phyloP scores from a whole-genome alignment of 805 yeast species.

The Candida andamanensis region DNA sequence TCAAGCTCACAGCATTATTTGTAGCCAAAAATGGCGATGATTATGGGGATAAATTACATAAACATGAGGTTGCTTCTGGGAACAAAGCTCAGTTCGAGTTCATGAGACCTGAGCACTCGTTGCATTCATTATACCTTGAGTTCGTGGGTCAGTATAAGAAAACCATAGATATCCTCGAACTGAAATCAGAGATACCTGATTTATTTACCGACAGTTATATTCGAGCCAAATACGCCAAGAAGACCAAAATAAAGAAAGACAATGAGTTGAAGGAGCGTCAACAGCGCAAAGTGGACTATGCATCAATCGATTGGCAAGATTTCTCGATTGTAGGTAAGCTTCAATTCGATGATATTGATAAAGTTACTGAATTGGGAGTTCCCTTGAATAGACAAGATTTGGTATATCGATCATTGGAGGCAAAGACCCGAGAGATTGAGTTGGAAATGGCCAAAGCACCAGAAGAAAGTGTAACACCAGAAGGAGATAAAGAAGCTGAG shows the following conservation, averaged over 20 bases:
- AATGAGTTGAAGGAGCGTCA: conserved; percentile 29
- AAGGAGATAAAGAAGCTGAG: conserved; percentile 2
- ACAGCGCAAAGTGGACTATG: conserved; percentile 47
- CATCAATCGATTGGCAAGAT: conserved; percentile 84
- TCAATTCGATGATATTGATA: conserved; percentile 58
- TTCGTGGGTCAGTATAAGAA: conserved; percentile 53
- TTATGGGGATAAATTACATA: conserved; percentile 27
- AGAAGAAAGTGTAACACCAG: conserved; percentile 2
- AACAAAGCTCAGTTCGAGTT: conserved; percentile 64
- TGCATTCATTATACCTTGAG: conserved; percentile 45
- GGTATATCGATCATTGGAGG: conserved; percentile 55
- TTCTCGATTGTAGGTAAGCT: conserved; percentile 68
- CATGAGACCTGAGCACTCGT: conserved; percentile 52
- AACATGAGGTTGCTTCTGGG: conserved; percentile 32
- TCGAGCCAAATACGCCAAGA: conserved; percentile 52
- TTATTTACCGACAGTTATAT: conserved; percentile 44
- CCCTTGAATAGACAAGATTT: conserved; percentile 58
- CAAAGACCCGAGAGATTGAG: conserved; percentile 34
- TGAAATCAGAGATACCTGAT: conserved; percentile 15
- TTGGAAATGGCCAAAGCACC: conserved; percentile 5
- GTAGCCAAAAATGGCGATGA: conserved; percentile 55
- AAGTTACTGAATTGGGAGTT: conserved; percentile 46
- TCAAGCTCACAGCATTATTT: conserved; percentile 68
- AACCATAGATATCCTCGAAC: conserved; percentile 15
- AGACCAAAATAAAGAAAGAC: conserved; percentile 25